Percentiles rank a stretch among this genome's conserved stretches.
These are phyloP conservation scores for Plenodomus lindquistii DNA, from an alignment of 2,329 filamentous ascomycete genomes.

Conservation along the genomic window DNA sequence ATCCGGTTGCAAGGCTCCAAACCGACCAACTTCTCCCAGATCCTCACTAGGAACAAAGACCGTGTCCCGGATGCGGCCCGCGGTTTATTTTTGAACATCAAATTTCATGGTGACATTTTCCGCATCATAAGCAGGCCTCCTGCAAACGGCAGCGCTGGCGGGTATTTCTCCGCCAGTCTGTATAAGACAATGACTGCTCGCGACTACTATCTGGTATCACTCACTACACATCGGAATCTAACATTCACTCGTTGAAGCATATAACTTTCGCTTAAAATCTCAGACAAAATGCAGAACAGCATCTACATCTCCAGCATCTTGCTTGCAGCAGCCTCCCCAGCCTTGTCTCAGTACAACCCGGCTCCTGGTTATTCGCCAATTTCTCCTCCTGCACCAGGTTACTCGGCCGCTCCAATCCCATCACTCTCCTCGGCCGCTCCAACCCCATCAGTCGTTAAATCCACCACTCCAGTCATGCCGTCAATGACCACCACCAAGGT, in stretches of 20 bases:
- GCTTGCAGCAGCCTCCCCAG: background rate
- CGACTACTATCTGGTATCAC: constrained; percentile 2
- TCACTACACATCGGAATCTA: background rate
- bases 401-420: background rate
- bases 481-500: constrained; percentile 12
- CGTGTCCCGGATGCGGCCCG: constrained; percentile 15
- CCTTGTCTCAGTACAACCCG: background rate
- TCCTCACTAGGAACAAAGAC: constrained; percentile 21
- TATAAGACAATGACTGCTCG: constrained; percentile 14
- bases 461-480: constrained; percentile 9
- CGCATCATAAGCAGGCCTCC: constrained; percentile 1
- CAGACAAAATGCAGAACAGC: constrained; percentile 1
- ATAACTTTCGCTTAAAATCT: constrained; percentile 1
- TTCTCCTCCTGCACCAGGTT: background rate
- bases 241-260: constrained; percentile 1
- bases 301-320: background rate
- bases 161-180: background rate
- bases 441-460: background rate
- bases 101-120: constrained; percentile 9
- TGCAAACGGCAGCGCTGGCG: constrained; percentile 21
- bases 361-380: background rate
- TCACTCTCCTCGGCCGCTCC: too few species aligned
- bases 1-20: constrained; percentile 16
- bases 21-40: background rate
- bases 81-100: constrained; percentile 15